These are phyloP conservation scores for Trichoderma sp. DNA, from an alignment of 2,329 filamentous ascomycete genomes.

Conservation along the genomic window DNA sequence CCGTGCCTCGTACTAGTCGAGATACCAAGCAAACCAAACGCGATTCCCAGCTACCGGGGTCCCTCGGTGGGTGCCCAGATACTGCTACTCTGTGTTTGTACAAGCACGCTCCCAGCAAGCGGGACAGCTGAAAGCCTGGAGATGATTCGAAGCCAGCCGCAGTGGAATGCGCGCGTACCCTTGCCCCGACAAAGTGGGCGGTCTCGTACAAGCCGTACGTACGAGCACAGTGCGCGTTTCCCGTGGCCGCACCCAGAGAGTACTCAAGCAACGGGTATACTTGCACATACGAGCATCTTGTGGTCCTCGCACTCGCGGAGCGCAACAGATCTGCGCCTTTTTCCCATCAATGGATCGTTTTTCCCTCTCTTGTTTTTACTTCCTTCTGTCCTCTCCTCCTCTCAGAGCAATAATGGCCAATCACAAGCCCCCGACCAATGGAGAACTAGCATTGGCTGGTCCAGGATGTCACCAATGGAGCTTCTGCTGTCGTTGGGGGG, in stretches of 20 bases:
- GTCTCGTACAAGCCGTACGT: not conserved
- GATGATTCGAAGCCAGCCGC: slow-evolving; percentile 19
- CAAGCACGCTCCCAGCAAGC: slow-evolving; percentile 8
- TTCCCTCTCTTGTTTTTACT: slow-evolving; percentile 23
- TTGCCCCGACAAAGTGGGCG: not conserved
- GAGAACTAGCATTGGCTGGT: slow-evolving; percentile 26
- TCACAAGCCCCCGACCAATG: slow-evolving; percentile 27
- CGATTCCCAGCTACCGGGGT: not conserved
- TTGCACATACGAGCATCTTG: not conserved
- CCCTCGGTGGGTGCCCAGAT: slow-evolving; percentile 10
- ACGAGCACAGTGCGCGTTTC: not conserved
- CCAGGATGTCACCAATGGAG: slow-evolving; percentile 27
- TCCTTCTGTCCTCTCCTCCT: not conserved
- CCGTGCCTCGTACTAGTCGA: not conserved
- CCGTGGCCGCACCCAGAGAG: not conserved
- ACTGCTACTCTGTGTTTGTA: slow-evolving; percentile 2
- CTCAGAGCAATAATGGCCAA: slow-evolving; percentile 26
- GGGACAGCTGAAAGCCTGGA: slow-evolving; percentile 20
- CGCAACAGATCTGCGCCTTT: slow-evolving; percentile 32
- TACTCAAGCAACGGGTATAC: not conserved
- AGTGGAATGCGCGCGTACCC: not conserved
- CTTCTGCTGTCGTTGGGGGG: slow-evolving; percentile 11
- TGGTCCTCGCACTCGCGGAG: not conserved
- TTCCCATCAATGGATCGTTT: not conserved
- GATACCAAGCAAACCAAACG: not conserved